phyloP scores from a whole-genome alignment of 2,329 filamentous ascomycete genomes.

The Parasarocladium wereldwijsianum region DNA sequence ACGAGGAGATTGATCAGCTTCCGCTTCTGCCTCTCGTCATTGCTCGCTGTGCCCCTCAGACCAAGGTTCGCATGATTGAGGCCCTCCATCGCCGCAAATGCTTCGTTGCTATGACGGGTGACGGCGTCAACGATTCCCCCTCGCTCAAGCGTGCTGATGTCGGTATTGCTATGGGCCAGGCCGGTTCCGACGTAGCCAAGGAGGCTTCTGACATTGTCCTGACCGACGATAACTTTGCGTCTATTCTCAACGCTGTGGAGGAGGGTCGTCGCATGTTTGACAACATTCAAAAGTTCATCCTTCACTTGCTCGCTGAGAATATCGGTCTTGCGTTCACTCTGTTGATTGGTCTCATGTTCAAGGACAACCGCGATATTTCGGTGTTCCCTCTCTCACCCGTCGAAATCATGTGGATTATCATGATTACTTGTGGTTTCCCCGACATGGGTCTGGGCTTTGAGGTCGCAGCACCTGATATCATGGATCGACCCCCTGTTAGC shows the following conservation, averaged over 20 bases:
- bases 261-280: slow-evolving; percentile 60
- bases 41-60: slow-evolving; percentile 53
- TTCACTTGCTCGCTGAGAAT: slow-evolving; percentile 56
- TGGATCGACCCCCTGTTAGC: slow-evolving; percentile 51
- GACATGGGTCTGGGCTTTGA: slow-evolving; percentile 70
- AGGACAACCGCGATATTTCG: slow-evolving; percentile 47
- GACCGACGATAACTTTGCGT: slow-evolving; percentile 61
- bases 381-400: slow-evolving; percentile 62
- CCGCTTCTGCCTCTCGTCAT: slow-evolving; percentile 54
- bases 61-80: slow-evolving; percentile 63
- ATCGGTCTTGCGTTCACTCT: slow-evolving; percentile 56
- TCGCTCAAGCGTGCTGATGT: slow-evolving; percentile 56
- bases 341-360: slow-evolving; percentile 58
- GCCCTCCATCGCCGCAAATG: slow-evolving; percentile 50
- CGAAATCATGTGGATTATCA: slow-evolving; percentile 72
- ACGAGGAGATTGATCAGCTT: slow-evolving; percentile 48
- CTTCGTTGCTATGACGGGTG: slow-evolving; percentile 61
- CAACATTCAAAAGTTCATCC: slow-evolving; percentile 62
- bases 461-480: slow-evolving; percentile 52
- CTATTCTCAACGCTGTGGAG: slow-evolving; percentile 55
- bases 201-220: slow-evolving; percentile 52
- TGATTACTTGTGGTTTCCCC: slow-evolving; percentile 61
- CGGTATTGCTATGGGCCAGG: slow-evolving; percentile 52
- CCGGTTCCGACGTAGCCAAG: slow-evolving; percentile 51
- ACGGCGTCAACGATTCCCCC: slow-evolving; percentile 61